Conservation (phyloP, 164 flowering plant species). For the Santalum album region DNA sequence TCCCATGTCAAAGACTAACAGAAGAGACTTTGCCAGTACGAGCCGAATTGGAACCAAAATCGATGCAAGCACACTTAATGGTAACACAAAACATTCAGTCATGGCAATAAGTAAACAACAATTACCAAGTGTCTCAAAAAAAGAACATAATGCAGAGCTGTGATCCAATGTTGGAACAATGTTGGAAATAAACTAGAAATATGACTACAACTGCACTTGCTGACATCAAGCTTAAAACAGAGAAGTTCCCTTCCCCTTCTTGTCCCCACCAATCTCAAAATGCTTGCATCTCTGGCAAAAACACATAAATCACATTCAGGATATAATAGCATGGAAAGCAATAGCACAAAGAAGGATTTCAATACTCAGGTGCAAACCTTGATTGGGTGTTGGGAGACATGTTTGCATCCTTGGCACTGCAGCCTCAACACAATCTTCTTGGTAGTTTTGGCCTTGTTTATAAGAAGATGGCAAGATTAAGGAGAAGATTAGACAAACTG, state of each 20-base stretch:
- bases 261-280: constrained; percentile 63
- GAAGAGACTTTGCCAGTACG: too few species aligned
- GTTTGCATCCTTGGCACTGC: constrained; percentile 60
- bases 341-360: background rate
- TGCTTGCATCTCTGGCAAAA: constrained; percentile 59
- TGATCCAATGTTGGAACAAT: too few species aligned
- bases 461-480: background rate
- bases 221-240: constrained; percentile 26
- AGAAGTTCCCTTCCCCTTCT: constrained; percentile 72
- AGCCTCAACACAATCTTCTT: constrained; percentile 67
- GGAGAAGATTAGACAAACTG: background rate
- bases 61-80: too few species aligned
- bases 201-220: background rate
- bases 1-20: too few species aligned
- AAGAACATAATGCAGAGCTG: too few species aligned
- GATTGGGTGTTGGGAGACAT: constrained; percentile 53
- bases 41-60: too few species aligned
- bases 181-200: background rate
- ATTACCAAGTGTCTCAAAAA: too few species aligned
- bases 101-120: too few species aligned
- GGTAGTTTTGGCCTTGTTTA: constrained; percentile 48
- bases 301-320: background rate
- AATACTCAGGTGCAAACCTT: constrained; percentile 24
- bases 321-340: too few species aligned
- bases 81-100: too few species aligned